Base-by-base conservation (phyloP, 768 basidiomycete species). In the Tricholoma sp. region DNA sequence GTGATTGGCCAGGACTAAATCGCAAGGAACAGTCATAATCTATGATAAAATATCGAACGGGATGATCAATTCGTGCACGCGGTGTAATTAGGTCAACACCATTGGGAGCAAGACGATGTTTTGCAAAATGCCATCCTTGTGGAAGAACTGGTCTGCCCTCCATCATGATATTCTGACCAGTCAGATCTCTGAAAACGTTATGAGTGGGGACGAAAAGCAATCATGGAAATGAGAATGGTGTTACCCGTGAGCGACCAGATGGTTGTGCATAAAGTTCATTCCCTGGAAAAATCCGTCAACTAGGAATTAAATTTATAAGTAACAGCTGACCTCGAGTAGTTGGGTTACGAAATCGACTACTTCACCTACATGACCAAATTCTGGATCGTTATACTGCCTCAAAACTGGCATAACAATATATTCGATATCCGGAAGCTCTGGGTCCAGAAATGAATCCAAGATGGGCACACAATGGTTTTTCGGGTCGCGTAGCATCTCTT, bases 31-130 rank as follows among this genome's bases (percentile, higher is more conserved):
- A 60, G 11, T 70, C 73, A 53, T 71, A 76, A 32, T 73, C 74
- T 41, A 75, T 65, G 42, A 74, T 73, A 44, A 70, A 70, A 58
- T 76, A 76, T 6, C 70, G 67, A 6, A 77, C 73, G 4, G 74
- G 66, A 42, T 69, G 59, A 32, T 70, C 66, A n/a, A 68, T 69
- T 28, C 74, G 66, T 3, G 69, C 59, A 9, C 71, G 58, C 0
- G 71, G 69, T 11, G 52, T 44, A n/a, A 72, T 51, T 1, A 61
- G 59, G 0, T 67, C 62, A 15, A 70, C 58, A 1, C 67, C 72
- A 54, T 75, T 73, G 0, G 64, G 65, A 13, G 72, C 61, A 33
- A 54, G 66, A 45, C 68, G 60, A 47, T 65, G 61, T 1, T 68
- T 60, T 8, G 72, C 69, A 44, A 70, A 70, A 55, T 72, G 73